Evolutionary conservation across 202 grass and related monocot species (phyloP).

Genomic region (Hordeum pubiflorum): DNA sequence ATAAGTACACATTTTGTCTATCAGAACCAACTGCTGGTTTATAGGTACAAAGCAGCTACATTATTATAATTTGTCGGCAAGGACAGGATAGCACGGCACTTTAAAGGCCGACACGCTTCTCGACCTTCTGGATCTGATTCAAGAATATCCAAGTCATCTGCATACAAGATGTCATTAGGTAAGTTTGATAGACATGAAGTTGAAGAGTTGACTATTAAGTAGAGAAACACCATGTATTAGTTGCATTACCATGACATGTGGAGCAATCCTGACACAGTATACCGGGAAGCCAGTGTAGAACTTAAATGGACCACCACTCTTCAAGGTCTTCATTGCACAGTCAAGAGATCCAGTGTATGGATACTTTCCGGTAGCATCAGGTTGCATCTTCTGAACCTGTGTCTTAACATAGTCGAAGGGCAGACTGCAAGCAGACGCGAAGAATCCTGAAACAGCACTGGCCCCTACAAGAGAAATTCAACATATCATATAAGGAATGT

Average conservation of each 20-base stretch:
- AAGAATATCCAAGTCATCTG: conserved; percentile 83
- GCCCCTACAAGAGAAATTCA: conserved; percentile 41
- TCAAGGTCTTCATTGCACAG: conserved; percentile 59
- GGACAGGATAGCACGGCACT: background rate
- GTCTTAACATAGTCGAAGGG: conserved; percentile 82
- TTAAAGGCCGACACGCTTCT: conserved; percentile 49
- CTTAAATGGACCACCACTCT: conserved; percentile 61
- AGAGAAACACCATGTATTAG: background rate
- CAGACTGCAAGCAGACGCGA: conserved; percentile 69
- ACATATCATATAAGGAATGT: background rate
- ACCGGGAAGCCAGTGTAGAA: conserved; percentile 75
- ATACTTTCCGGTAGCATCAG: conserved; percentile 62
- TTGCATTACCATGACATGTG: conserved; percentile 63
- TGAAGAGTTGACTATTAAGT: background rate
- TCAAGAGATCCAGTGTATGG: conserved; percentile 63
- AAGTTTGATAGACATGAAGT: background rate
- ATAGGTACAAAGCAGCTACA: background rate
- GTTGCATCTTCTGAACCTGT: conserved; percentile 80
- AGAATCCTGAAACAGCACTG: conserved; percentile 71
- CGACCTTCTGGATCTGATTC: conserved; percentile 68
- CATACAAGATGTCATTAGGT: conserved; percentile 26
- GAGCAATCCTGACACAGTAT: conserved; percentile 69
- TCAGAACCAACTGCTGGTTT: conserved; percentile 16
- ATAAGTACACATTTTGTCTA: conserved; percentile 14
- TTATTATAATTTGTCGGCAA: conserved; percentile 2